Conservation (phyloP, 805 yeast genomes). For the Teunomyces stri region DNA sequence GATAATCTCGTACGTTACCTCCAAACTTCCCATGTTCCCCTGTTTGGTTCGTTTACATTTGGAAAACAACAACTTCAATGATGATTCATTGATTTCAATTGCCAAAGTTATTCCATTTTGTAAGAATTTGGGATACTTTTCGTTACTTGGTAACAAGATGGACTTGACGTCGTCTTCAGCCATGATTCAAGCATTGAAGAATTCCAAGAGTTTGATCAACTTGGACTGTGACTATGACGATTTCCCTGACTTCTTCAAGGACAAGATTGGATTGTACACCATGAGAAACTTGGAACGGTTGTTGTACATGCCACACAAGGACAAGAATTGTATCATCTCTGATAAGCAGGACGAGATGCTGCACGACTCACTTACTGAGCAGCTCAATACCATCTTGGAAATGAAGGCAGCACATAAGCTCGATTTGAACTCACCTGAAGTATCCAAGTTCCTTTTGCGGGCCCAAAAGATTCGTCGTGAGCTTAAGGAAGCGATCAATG, state of each 20-base stretch:
- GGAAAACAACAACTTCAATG: slow-evolving; percentile 61
- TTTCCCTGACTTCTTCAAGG: slow-evolving; percentile 61
- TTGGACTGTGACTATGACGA: slow-evolving; percentile 67
- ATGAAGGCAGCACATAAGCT: slow-evolving; percentile 31
- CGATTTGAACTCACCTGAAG: slow-evolving; percentile 33
- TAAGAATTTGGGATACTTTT: slow-evolving; percentile 61
- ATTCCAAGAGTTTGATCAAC: slow-evolving; percentile 62
- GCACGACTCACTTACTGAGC: slow-evolving; percentile 37
- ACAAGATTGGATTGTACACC: slow-evolving; percentile 73
- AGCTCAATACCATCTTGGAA: slow-evolving; percentile 28
- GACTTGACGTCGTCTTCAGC: slow-evolving; percentile 63
- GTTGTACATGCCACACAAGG: slow-evolving; percentile 32
- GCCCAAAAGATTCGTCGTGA: slow-evolving; percentile 29
- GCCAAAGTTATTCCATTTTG: slow-evolving; percentile 72
- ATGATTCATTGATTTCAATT: slow-evolving; percentile 54
- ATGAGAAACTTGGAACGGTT: slow-evolving; percentile 76
- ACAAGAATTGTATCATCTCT: not conserved
- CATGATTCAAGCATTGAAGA: slow-evolving; percentile 65
- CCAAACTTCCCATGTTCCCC: slow-evolving; percentile 67
- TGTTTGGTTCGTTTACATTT: slow-evolving; percentile 64
- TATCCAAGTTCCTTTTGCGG: slow-evolving; percentile 23
- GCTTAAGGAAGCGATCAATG: slow-evolving; percentile 38
- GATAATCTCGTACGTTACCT: slow-evolving; percentile 53
- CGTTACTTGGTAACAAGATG: slow-evolving; percentile 62
- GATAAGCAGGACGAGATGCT: slow-evolving; percentile 15